Evolutionary conservation across 306 rosid genomes (phyloP).

Genomic region (Cucurbita maxima): DNA sequence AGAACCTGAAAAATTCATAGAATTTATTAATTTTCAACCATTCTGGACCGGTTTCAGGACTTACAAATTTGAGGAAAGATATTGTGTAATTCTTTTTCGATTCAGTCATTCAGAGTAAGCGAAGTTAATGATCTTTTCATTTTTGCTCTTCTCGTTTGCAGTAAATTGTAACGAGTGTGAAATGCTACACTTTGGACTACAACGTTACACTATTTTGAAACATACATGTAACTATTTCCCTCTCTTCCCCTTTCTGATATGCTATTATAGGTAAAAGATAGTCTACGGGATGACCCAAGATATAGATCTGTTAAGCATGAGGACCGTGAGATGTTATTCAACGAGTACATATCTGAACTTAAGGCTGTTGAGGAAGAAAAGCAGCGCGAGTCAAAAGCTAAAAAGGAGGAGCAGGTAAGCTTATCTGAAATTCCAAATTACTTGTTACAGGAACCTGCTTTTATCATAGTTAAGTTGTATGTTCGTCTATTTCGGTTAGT

Average conservation of each 20-base stretch:
- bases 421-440: not conserved
- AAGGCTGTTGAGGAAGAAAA: conserved; percentile 64
- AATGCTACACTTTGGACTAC: not conserved
- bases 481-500: not conserved
- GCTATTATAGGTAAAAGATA: conserved; percentile 65
- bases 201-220: not conserved
- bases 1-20: not conserved
- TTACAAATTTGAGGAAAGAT: not conserved
- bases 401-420: conserved; percentile 79
- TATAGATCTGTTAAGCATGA: conserved; percentile 75
- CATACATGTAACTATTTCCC: not conserved
- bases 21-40: not conserved
- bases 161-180: not conserved
- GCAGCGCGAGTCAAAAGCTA: conserved; percentile 64
- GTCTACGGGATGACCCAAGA: conserved; percentile 66
- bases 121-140: not conserved
- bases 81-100: not conserved
- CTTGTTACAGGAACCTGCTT: not conserved
- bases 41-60: not conserved
- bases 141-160: not conserved
- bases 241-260: not conserved
- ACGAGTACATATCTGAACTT: conserved; percentile 62
- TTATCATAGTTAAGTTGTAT: not conserved
- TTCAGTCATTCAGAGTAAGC: not conserved
- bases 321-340: conserved; percentile 67